Evolutionary conservation across 2,329 filamentous ascomycete genomes (phyloP), one percentile per base, ranked within the genome.

Genomic region (Alternaria sp.): DNA sequence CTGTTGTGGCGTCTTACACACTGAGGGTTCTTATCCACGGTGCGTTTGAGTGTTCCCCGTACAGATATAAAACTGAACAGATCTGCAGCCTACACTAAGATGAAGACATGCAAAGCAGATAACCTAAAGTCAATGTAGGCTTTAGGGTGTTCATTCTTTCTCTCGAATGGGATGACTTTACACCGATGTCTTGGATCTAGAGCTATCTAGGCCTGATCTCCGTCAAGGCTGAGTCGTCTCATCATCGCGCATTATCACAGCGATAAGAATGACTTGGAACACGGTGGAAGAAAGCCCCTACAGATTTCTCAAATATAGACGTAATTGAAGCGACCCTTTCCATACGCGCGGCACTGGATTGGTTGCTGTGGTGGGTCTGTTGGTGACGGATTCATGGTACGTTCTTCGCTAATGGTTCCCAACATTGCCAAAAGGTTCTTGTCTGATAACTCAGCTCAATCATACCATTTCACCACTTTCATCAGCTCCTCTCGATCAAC

Each of bases 241-340:
- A 36, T 36, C 15, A n/a, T 3, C 0, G 36, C 36, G 36, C 36
- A 40, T 40, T 0, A 40, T 40, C 9, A 11, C n/a, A 1, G n/a
- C 0, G 11, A 40, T 40, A 0, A 40, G 36, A 40, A 40, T 6
- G n/a, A 17, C 4, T 1, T 40, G 6, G 36, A 11, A 11, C 5
- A 0, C 5, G n/a, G 0, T 40, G n/a, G 36, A 40, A 40, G 32
- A 17, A 10, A n/a, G 5, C 13, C 0, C 0, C 3, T 32, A 4
- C 30, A 32, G 6, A 7, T 3, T 36, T 4, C 32, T 0, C 1
- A 36, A 36, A 1, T 36, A 1, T 0, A 15, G 1, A n/a, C 32
- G 32, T 40, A 17, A 40, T 3, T 3, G 36, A 6, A 40, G 15
- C 1, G n/a, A 17, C 36, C 36, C 36, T 40, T 40, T 11, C 5